A percentile compares a stretch with the other conserved stretches of the same genome.
phyloP scores from a whole-genome alignment of 2,329 filamentous ascomycete species.

The Xylariaceae sp. region DNA sequence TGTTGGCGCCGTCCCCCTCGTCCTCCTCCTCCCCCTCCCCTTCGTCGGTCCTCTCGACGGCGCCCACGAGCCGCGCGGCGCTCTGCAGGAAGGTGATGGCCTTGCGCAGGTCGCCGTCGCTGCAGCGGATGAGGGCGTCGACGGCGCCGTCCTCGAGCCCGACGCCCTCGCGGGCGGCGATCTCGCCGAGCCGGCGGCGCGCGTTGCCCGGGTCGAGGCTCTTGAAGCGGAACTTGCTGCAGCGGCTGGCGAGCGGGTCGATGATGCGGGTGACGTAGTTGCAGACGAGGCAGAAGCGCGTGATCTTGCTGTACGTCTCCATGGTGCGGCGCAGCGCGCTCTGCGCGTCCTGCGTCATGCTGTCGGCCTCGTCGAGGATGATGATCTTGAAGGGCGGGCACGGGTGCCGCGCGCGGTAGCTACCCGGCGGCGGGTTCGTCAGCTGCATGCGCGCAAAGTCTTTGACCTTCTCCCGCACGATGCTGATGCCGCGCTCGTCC shows the following conservation, averaged over 20 bases:
- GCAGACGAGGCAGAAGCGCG: slow-evolving; percentile 92
- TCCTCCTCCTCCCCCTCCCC: slow-evolving; percentile 47
- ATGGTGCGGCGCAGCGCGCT: slow-evolving; percentile 88
- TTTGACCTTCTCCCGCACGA: slow-evolving; percentile 97
- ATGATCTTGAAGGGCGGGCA: slow-evolving; percentile 99
- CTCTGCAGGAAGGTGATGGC: slow-evolving; percentile 95
- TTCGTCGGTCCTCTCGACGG: slow-evolving; percentile 39
- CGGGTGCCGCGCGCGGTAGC: slow-evolving; percentile 64
- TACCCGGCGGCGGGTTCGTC: slow-evolving; percentile 66
- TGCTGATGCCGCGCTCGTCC: slow-evolving; percentile 94
- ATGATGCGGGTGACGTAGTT: slow-evolving; percentile 99
- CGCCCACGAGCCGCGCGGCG: slow-evolving; percentile 79
- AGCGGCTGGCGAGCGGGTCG: slow-evolving; percentile 86
- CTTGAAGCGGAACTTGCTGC: slow-evolving; percentile 98
- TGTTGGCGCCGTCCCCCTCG: slow-evolving; percentile 43
- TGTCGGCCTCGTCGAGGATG: slow-evolving; percentile 95
- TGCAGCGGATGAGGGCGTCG: slow-evolving; percentile 76
- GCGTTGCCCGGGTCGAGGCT: slow-evolving; percentile 83
- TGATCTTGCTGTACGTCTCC: slow-evolving; percentile 97
- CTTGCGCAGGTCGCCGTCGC: slow-evolving; percentile 90
- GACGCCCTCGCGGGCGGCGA: slow-evolving; percentile 74
- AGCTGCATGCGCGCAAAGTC: slow-evolving; percentile 95
- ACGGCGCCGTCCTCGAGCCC: slow-evolving; percentile 69
- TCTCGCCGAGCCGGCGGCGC: slow-evolving; percentile 68
- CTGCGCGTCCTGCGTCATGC: slow-evolving; percentile 98